phyloP scores from a whole-genome alignment of 805 yeast genomes.

The Lachancea dasiensis region DNA sequence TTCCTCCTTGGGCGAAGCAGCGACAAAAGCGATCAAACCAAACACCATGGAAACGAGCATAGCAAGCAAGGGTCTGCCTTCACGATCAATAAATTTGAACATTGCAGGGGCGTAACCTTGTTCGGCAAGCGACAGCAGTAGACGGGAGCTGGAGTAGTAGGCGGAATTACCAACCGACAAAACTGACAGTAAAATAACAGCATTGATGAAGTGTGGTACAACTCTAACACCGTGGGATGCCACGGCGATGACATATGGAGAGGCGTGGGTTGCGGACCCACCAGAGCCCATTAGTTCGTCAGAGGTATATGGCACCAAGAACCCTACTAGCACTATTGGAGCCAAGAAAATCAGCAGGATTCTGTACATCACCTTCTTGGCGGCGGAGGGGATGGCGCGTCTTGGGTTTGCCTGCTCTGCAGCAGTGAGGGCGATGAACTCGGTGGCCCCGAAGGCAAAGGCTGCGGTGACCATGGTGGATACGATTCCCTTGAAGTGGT shows the following conservation, averaged over 20 bases:
- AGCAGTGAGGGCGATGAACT: constrained; percentile 53
- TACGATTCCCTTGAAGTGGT: constrained; percentile 51
- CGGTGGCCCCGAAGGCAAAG: constrained; percentile 58
- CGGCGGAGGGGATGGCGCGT: constrained; percentile 51
- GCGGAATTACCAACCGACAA: constrained; percentile 74
- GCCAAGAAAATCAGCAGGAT: constrained; percentile 44
- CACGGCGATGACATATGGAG: constrained; percentile 67
- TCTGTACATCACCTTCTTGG: constrained; percentile 52
- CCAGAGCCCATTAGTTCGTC: constrained; percentile 39
- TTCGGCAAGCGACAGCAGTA: constrained; percentile 63
- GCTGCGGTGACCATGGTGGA: constrained; percentile 51
- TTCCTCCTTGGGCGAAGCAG: constrained; percentile 53
- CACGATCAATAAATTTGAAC: constrained; percentile 49
- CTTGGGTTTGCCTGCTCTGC: constrained; percentile 52
- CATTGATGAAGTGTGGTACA: constrained; percentile 67
- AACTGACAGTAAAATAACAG: constrained; percentile 64
- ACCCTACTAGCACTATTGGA: constrained; percentile 44
- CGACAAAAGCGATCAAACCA: constrained; percentile 61
- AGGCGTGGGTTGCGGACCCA: constrained; percentile 44
- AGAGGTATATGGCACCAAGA: constrained; percentile 47
- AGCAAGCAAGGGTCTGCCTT: constrained; percentile 59
- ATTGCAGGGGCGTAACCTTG: constrained; percentile 61
- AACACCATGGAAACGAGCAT: constrained; percentile 45
- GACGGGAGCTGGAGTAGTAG: constrained; percentile 64
- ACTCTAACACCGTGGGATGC: constrained; percentile 54